phyloP scores from a whole-genome alignment of 345 rosid species.

The Rhodamnia rubescens region DNA sequence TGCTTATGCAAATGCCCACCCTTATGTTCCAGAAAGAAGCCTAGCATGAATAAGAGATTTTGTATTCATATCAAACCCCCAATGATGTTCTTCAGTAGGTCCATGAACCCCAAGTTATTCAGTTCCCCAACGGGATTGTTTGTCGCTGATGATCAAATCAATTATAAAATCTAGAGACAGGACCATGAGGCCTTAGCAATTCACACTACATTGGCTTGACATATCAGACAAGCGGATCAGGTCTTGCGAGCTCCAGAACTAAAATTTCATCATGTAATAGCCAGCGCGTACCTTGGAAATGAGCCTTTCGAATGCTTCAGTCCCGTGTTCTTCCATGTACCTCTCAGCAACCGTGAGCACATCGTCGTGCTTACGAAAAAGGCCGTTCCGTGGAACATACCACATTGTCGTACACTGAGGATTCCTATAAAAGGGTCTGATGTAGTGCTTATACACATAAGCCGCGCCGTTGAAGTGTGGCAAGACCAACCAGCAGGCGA shows the following conservation, averaged over 20 bases:
- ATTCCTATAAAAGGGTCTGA: constrained; percentile 61
- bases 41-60: neutral
- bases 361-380: constrained; percentile 48
- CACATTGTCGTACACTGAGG: constrained; percentile 48
- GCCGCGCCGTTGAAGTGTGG: constrained; percentile 87
- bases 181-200: neutral
- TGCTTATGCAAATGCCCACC: neutral
- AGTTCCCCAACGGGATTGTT: neutral
- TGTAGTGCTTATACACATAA: constrained; percentile 55
- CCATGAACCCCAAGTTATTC: neutral
- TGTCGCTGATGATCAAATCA: neutral
- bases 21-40: neutral
- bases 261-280: neutral
- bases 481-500: constrained; percentile 73
- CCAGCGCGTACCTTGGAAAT: constrained; percentile 31
- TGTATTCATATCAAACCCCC: neutral
- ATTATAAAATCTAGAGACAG: neutral
- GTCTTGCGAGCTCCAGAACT: neutral
- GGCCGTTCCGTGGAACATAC: constrained; percentile 57
- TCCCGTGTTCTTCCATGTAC: constrained; percentile 48
- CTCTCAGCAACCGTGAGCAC: constrained; percentile 67
- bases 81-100: neutral
- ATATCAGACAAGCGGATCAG: neutral
- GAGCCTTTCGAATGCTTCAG: constrained; percentile 44
- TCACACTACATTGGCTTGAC: neutral